Conservation (phyloP, 257 asterid genomes). For the Ligustrum vulgare region DNA sequence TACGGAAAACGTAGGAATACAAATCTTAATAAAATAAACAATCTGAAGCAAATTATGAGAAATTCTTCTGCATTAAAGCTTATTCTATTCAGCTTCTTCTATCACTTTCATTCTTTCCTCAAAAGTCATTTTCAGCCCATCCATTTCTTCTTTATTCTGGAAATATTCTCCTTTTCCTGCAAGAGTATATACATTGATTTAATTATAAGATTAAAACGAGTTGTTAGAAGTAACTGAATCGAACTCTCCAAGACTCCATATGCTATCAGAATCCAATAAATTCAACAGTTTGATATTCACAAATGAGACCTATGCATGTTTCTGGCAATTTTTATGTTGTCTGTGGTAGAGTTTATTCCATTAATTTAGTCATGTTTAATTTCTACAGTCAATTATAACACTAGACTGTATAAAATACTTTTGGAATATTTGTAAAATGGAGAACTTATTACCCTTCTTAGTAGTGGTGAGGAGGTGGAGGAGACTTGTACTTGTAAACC, state of each 20-base stretch:
- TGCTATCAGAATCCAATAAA: background rate
- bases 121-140: conserved; percentile 2
- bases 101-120: background rate
- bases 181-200: background rate
- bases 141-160: conserved; percentile 3
- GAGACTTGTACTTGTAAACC: conserved; percentile 10
- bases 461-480: conserved; percentile 6
- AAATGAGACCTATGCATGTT: no score
- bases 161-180: background rate
- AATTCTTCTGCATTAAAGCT: background rate
- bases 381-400: background rate
- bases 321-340: background rate
- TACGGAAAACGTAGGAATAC: background rate
- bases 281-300: background rate
- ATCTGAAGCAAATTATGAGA: background rate
- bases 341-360: no score
- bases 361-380: background rate
- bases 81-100: conserved; percentile 2
- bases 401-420: no score
- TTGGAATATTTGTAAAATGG: background rate
- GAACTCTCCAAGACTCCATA: background rate
- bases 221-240: background rate
- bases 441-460: background rate
- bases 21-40: background rate
- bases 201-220: background rate